These are phyloP conservation scores for Chaetomiaceae sp. DNA, from an alignment of 2,329 filamentous ascomycete species.

Conservation along the genomic window DNA sequence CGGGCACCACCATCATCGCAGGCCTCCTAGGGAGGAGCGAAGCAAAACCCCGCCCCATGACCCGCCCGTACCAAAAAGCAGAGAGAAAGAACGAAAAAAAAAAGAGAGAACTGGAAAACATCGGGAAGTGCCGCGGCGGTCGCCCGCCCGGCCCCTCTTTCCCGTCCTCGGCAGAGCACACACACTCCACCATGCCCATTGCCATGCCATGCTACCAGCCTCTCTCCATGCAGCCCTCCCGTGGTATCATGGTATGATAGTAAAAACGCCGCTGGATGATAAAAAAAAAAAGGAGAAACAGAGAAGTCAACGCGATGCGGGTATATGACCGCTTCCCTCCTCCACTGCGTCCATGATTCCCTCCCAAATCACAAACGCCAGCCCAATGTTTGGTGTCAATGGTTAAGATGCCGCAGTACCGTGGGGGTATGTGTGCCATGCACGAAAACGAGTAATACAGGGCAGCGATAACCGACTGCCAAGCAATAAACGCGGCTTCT, in stretches of 20 bases:
- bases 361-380: conserved; percentile 17
- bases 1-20: too few relatives aligned
- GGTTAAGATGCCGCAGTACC: too few relatives aligned
- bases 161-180: conserved; percentile 9
- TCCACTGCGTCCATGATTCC: too few relatives aligned
- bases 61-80: neutral
- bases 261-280: conserved; percentile 14
- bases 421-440: conserved; percentile 18
- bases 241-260: conserved; percentile 24
- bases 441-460: conserved; percentile 22
- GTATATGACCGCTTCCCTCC: neutral
- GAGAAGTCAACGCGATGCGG: neutral
- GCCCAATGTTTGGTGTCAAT: conserved; percentile 23
- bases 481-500: conserved; percentile 3
- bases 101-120: too few relatives aligned
- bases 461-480: conserved; percentile 21
- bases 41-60: too few relatives aligned
- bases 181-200: neutral
- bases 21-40: too few relatives aligned
- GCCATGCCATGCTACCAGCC: too few relatives aligned
- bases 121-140: conserved; percentile 4
- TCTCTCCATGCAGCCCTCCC: too few relatives aligned
- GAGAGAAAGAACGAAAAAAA: neutral
- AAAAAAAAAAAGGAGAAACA: neutral
- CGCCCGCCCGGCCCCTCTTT: conserved; percentile 9